A percentile compares a stretch with the other conserved stretches of the same genome.
phyloP scores from a whole-genome alignment of 2,329 filamentous ascomycete species.

The Monascus ruber region DNA sequence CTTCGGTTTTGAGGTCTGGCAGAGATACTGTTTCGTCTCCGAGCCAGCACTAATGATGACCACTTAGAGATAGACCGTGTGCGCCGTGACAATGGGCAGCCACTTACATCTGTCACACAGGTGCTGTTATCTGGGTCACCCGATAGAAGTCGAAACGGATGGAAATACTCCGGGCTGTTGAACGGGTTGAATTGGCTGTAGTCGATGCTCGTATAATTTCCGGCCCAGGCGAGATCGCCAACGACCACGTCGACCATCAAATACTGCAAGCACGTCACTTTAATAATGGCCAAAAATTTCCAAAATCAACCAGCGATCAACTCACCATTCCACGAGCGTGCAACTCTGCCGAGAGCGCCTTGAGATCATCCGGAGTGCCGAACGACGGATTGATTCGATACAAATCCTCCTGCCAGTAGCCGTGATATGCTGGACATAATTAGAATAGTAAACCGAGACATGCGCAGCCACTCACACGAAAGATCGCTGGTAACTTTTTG shows the following conservation, averaged over 20 bases:
- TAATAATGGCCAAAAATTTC: neutral
- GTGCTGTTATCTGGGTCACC: neutral
- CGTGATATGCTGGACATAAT: conserved; percentile 39
- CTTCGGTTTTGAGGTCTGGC: conserved; percentile 37
- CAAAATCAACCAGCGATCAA: neutral
- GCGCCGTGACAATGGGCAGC: too few relatives aligned
- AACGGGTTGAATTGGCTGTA: conserved; percentile 16
- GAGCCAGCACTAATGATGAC: conserved; percentile 36
- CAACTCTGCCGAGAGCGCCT: conserved; percentile 33
- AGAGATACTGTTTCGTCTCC: conserved; percentile 38
- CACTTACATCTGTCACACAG: conserved; percentile 5
- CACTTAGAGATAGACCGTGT: too few relatives aligned
- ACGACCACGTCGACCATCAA: conserved; percentile 44
- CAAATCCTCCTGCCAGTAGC: conserved; percentile 40
- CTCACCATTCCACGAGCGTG: conserved; percentile 33
- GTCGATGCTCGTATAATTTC: conserved; percentile 11
- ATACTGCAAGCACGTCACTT: conserved; percentile 12
- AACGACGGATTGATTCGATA: conserved; percentile 40
- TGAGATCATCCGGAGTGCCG: conserved; percentile 37
- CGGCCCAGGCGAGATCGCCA: conserved; percentile 35
- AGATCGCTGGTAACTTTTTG: conserved; percentile 13
- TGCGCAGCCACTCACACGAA: conserved; percentile 31
- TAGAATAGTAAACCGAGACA: conserved; percentile 13
- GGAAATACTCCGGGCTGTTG: conserved; percentile 21
- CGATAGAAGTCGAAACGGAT: conserved; percentile 16